Conservation (phyloP, 257 asterid genomes). For the Verbascum thapsus region DNA sequence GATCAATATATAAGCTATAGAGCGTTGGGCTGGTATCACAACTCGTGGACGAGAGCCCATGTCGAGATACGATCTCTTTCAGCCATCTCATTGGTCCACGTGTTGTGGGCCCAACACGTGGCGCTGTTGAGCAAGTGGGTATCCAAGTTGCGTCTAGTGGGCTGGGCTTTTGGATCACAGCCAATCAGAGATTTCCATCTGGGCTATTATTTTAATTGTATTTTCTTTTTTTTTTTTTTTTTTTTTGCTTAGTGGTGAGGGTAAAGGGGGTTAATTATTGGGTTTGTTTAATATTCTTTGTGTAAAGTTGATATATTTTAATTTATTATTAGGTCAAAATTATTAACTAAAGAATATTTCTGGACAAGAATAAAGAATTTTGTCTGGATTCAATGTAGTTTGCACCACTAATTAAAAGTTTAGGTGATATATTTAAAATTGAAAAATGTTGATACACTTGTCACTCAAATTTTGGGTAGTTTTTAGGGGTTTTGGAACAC, state of each 20-base stretch:
- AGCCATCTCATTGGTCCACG: slow-evolving; percentile 56
- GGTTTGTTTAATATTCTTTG: not conserved
- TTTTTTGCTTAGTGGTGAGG: not conserved
- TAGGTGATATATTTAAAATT: too few species aligned
- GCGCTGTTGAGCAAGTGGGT: slow-evolving; percentile 4
- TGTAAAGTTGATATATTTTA: not conserved
- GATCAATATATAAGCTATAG: slow-evolving; percentile 50
- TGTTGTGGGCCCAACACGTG: slow-evolving; percentile 37
- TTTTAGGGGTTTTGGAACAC: too few species aligned
- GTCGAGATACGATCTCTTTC: slow-evolving; percentile 76
- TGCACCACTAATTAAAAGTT: too few species aligned
- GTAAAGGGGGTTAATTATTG: not conserved
- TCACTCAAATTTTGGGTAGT: too few species aligned
- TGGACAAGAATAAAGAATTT: too few species aligned
- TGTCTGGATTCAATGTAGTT: too few species aligned
- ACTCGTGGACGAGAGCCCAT: slow-evolving; percentile 78
- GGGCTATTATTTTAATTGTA: slow-evolving; percentile 10
- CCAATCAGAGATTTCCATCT: not conserved
- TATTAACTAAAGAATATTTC: too few species aligned
- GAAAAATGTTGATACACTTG: too few species aligned
- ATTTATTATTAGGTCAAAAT: too few species aligned
- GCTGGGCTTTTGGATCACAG: slow-evolving; percentile 10
- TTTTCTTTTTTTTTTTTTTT: too few species aligned
- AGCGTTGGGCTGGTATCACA: slow-evolving; percentile 54
- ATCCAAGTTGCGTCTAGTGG: not conserved